Base-by-base conservation (phyloP, 1,284 basidiomycete species). In the Trichosporon sp. region DNA sequence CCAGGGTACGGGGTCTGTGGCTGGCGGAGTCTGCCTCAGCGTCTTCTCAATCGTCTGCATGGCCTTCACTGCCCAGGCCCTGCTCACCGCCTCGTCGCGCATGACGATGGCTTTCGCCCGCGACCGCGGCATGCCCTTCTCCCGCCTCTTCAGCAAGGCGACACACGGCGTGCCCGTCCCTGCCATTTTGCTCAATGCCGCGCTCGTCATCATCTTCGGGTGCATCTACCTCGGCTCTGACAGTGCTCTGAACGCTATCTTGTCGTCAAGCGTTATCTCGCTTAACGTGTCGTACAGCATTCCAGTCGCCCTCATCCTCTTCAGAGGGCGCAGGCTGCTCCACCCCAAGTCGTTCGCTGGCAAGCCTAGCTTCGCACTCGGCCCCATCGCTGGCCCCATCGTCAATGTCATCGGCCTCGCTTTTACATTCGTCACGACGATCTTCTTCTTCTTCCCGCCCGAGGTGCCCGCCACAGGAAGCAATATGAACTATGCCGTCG, bases 51-150 rank as follows among this genome's bases (percentile, higher is more conserved):
- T 82, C 56, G 65, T 76, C 32, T 74, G 72, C 19, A 82, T 83
- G 81, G 74, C 72, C 14, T 74, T 75, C 66, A 71, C 72, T 16
- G 69, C 72, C 13, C 70, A 71, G 61, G 76, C 86, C 21, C 85
- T 87, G 66, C 83, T 86, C 63, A 87, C 86, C 57, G 86, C 86
- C 2, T 84, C 86, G 11, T 88, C 87, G 1, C 84, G 89, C 19
- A 86, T 88, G 72, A 86, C 85, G 1, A 87, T 86, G 81, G 85
- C 86, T 36, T 89, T 90, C 68, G 88, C 88, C 0, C 82, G 88
- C 1, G 89, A 90, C 77, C 80, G 82, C 60, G 88, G 87, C 8
- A 82, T 89, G 21, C 87, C 87, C 1, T 84, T 87, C 69, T 83
- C 85, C 27, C 57, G 62, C 2, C 72, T 82, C 57, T 86, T 89